Base-by-base conservation (phyloP, 2,329 filamentous ascomycete genomes). In the Hypoxylon sp. region DNA sequence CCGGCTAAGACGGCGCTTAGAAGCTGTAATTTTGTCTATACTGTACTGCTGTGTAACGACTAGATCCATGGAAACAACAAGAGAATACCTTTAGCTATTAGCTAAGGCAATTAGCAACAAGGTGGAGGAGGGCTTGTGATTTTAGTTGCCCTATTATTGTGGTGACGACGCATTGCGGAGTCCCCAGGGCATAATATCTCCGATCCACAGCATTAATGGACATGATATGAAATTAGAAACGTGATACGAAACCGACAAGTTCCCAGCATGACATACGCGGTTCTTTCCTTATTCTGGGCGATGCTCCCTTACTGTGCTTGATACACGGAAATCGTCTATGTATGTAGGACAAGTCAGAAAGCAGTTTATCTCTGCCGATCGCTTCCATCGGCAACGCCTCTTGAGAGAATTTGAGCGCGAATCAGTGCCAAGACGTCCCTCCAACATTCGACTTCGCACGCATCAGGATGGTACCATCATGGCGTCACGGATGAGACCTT, bases 381-480 rank as follows among this genome's bases (percentile, higher is more conserved):
- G n/a, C 61, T 55, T 61, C 65, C 56, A 56, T 56, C 64, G 60
- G 60, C 56, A 65, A n/a, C 64, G 56, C 58, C 49, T 63, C 52
- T 55, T 64, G 65, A 61, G 61, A 58, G 56, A 62, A 59, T 65
- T 59, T 57, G 33, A 59, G 46, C 22, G 42, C 62, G 65, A 65
- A 65, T 65, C 59, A 66, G 44, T 46, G 65, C 59, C 63, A 68
- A 65, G 66, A 18, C 55, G 26, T 33, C 56, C 36, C 44, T 48
- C 44, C 55, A 66, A 54, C 66, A 68, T 64, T 61, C 66, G 63
- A 68, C 59, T 54, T 50, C 48, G 36, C 44, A 62, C 54, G 48
- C 51, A 49, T 50, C 51, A 52, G 44, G 49, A 68, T 68, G 66
- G 66, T 66, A 68, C 63, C 66, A 68, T 66, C 50, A 68, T 68